Percentiles rank a stretch among this genome's conserved stretches.
Conservation (phyloP, 305 asterid species). For the Lippia alba region DNA sequence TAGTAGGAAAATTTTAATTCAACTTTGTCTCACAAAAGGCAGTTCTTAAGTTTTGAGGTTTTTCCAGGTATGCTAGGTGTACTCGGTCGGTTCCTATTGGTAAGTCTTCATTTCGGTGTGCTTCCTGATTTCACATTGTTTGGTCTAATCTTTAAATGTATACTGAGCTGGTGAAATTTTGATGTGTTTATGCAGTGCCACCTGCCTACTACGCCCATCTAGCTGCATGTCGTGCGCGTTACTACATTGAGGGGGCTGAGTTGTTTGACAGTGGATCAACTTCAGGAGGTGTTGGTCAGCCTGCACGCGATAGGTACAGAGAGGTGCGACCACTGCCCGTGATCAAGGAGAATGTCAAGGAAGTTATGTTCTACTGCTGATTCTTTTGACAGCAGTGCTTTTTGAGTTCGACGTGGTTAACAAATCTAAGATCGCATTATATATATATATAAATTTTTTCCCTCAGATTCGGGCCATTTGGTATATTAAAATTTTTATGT, state of each 20-base stretch:
- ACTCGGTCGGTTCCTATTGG: constrained; percentile 86
- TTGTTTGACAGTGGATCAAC: constrained; percentile 53
- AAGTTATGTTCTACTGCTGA: constrained; percentile 84
- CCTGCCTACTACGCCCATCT: constrained; percentile 92
- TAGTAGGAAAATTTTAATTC: background rate
- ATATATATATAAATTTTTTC: no score
- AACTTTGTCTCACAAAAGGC: background rate
- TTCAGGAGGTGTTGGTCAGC: constrained; percentile 37
- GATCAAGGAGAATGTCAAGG: constrained; percentile 59
- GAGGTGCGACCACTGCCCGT: constrained; percentile 50
- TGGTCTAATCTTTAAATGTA: no score
- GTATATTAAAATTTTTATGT: no score
- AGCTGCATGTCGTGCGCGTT: constrained; percentile 84
- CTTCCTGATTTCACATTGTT: background rate
- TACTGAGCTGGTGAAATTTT: background rate
- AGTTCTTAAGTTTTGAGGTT: background rate
- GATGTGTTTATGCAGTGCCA: constrained; percentile 57
- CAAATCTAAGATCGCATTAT: no score
- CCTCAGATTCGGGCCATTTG: no score
- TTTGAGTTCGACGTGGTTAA: background rate
- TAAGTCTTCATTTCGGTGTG: constrained; percentile 30
- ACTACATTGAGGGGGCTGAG: constrained; percentile 57
- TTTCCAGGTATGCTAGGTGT: constrained; percentile 76
- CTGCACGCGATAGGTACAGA: constrained; percentile 43
- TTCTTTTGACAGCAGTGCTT: background rate